These are phyloP conservation scores for Dactylonectria estremocensis DNA, from an alignment of 2,329 filamentous ascomycete genomes.

Conservation along the genomic window DNA sequence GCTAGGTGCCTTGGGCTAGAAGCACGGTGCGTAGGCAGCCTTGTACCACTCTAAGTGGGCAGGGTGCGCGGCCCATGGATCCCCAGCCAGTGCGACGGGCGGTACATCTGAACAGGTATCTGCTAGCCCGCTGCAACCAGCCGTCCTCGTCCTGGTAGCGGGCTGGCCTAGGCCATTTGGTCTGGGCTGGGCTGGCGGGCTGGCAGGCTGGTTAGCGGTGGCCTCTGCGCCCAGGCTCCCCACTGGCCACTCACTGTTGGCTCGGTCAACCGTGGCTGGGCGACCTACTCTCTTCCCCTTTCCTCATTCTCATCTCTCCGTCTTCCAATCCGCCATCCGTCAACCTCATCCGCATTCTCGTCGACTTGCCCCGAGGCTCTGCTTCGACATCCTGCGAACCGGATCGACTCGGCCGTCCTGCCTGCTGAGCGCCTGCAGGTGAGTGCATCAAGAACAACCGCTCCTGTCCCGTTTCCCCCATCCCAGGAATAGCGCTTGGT, in stretches of 20 bases:
- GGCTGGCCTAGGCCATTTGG: constrained; percentile 15
- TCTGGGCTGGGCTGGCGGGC: constrained; percentile 15
- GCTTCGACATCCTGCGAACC: constrained; percentile 25
- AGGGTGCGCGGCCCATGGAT: constrained; percentile 17
- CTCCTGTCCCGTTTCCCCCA: background rate
- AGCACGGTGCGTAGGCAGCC: constrained; percentile 1
- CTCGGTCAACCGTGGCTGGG: constrained; percentile 6
- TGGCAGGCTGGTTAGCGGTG: constrained; percentile 18
- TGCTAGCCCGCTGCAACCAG: constrained; percentile 43
- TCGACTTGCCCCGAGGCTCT: constrained; percentile 23
- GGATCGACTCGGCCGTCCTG: constrained; percentile 24
- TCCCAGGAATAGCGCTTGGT: constrained; percentile 10
- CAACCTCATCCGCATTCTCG: constrained; percentile 38
- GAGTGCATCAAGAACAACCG: constrained; percentile 21
- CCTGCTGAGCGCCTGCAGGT: constrained; percentile 30
- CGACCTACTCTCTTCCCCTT: constrained; percentile 1
- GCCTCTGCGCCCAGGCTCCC: constrained; percentile 27
- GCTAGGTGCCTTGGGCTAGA: background rate
- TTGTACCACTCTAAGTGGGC: background rate
- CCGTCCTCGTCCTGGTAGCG: constrained; percentile 26
- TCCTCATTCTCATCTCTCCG: constrained; percentile 13
- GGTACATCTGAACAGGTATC: constrained; percentile 23
- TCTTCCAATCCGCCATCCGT: constrained; percentile 35
- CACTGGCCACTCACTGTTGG: constrained; percentile 21
- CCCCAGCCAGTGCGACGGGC: constrained; percentile 20